These are phyloP conservation scores for Russula lepida DNA, from an alignment of 768 basidiomycete genomes.

Conservation along the genomic window DNA sequence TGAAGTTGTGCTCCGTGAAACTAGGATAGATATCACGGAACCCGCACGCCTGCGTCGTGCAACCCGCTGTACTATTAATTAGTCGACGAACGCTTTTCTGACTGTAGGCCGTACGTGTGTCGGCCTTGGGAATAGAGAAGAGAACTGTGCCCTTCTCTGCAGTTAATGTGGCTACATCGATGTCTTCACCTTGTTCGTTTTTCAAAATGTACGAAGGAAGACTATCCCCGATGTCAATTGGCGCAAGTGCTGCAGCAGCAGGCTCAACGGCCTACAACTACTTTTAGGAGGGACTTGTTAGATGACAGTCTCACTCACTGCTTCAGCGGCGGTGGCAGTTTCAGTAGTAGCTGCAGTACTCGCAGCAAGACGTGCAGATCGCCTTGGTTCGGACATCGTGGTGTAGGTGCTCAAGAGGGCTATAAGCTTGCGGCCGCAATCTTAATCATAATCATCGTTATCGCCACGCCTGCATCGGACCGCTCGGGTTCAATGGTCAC, in stretches of 20 bases:
- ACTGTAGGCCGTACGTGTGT: slow-evolving; percentile 54
- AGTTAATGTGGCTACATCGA: slow-evolving; percentile 56
- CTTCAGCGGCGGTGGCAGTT: background rate
- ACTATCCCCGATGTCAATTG: slow-evolving; percentile 63
- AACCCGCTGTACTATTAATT: slow-evolving; percentile 54
- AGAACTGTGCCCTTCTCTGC: slow-evolving; percentile 70
- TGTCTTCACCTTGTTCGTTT: slow-evolving; percentile 77
- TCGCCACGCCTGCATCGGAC: background rate
- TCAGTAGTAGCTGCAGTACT: background rate
- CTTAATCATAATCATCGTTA: slow-evolving; percentile 11
- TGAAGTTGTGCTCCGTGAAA: slow-evolving; percentile 57
- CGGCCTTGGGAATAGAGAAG: slow-evolving; percentile 79
- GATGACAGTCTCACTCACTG: background rate
- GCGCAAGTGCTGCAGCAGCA: slow-evolving; percentile 2
- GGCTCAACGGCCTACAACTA: background rate
- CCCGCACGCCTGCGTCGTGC: slow-evolving; percentile 88
- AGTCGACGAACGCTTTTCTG: background rate
- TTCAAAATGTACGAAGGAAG: slow-evolving; percentile 70
- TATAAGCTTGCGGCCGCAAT: background rate
- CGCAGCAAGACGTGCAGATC: slow-evolving; percentile 21
- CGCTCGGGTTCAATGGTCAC: background rate
- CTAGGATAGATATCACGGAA: slow-evolving; percentile 80
- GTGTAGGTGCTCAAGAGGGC: background rate
- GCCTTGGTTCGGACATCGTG: slow-evolving; percentile 20
- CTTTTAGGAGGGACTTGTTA: background rate